These are phyloP conservation scores for Penicillium sp. DNA, from an alignment of 2,329 filamentous ascomycete genomes.

Conservation along the genomic window DNA sequence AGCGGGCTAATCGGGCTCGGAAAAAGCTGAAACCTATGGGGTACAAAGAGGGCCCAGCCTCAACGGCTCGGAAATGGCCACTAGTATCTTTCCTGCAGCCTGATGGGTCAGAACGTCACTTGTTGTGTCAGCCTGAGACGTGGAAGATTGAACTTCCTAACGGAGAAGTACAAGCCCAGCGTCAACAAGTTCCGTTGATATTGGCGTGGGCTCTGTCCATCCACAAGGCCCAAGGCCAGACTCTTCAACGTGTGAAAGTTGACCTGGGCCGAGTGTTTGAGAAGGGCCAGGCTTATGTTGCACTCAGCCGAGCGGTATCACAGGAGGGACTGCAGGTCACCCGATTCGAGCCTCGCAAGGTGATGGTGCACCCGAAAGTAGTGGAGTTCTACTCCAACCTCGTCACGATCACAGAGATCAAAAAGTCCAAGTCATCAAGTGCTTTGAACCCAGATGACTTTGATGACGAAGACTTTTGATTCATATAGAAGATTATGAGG, in stretches of 20 bases:
- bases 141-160: slow-evolving; percentile 98
- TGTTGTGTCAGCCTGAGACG: slow-evolving; percentile 76
- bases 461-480: slow-evolving; percentile 37
- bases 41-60: slow-evolving; percentile 42
- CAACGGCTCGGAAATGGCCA: slow-evolving; percentile 58
- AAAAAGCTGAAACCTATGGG: slow-evolving; percentile 51
- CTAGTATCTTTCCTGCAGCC: slow-evolving; percentile 73
- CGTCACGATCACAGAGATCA: slow-evolving; percentile 57
- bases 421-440: slow-evolving; percentile 16
- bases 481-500: slow-evolving; percentile 31
- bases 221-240: slow-evolving; percentile 95
- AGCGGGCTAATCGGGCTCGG: slow-evolving; percentile 37
- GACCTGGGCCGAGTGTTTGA: slow-evolving; percentile 89
- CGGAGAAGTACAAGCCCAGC: slow-evolving; percentile 82
- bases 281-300: slow-evolving; percentile 95
- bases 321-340: slow-evolving; percentile 81
- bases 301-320: slow-evolving; percentile 80
- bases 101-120: slow-evolving; percentile 64
- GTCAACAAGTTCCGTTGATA: slow-evolving; percentile 75
- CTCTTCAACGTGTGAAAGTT: slow-evolving; percentile 84
- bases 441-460: slow-evolving; percentile 29
- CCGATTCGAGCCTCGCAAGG: slow-evolving; percentile 78
- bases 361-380: slow-evolving; percentile 87
- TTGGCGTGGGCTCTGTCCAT: slow-evolving; percentile 95
- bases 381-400: slow-evolving; percentile 76